phyloP scores from a whole-genome alignment of 257 asterid genomes.

The Scutellaria galericulata region DNA sequence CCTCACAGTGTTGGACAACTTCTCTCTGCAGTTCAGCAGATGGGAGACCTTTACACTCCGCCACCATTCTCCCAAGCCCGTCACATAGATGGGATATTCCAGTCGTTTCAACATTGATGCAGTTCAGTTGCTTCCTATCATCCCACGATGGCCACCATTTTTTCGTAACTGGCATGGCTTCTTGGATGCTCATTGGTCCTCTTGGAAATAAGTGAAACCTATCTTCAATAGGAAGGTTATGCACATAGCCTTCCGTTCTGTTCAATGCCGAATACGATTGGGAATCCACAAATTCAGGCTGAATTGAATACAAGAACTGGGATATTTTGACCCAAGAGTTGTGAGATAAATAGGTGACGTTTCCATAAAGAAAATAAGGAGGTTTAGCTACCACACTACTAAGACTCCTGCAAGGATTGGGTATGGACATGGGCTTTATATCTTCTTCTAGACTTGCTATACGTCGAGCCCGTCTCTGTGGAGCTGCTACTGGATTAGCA shows the following conservation, averaged over 20 bases:
- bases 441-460: constrained; percentile 44
- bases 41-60: constrained; percentile 53
- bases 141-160: constrained; percentile 98
- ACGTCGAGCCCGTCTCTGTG: constrained; percentile 40
- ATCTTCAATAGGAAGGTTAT: constrained; percentile 74
- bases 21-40: constrained; percentile 57
- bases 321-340: constrained; percentile 78
- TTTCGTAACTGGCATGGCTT: constrained; percentile 58
- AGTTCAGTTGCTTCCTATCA: constrained; percentile 62
- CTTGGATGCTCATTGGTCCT: constrained; percentile 73
- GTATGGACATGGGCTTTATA: constrained; percentile 46
- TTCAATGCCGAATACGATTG: constrained; percentile 65
- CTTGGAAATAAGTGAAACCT: constrained; percentile 66
- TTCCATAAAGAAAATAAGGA: constrained; percentile 85
- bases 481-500: constrained; percentile 33
- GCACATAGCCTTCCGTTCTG: constrained; percentile 83
- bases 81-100: constrained; percentile 58
- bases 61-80: constrained; percentile 55
- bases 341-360: constrained; percentile 50
- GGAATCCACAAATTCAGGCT: constrained; percentile 71
- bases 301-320: constrained; percentile 67
- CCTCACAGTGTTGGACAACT: constrained; percentile 58
- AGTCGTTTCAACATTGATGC: constrained; percentile 49
- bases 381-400: constrained; percentile 57
- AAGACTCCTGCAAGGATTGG: constrained; percentile 55